Evolutionary conservation across 139 green algal genomes (phyloP), one percentile per base, ranked within the genome.

Genomic region (Raphidocelis subcapitata): DNA sequence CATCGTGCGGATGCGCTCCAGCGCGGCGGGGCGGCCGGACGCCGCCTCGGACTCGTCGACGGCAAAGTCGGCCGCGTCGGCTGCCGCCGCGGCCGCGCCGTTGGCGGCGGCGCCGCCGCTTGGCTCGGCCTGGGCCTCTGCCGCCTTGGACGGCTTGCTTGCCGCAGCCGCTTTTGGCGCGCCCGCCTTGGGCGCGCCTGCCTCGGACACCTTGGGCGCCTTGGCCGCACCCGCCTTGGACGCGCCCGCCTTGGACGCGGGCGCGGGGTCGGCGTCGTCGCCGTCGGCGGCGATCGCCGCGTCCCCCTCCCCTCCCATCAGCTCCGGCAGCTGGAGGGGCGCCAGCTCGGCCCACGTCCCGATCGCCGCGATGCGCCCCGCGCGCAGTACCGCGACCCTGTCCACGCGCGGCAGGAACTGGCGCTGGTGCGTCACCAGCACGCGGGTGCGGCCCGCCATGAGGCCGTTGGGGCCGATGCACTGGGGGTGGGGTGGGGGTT

Each of bases 381-480:
- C 68, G 0, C 85, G 72, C 62, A 97, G 75, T 56, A 97, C 88
- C 41, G 94, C 28, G 31, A 97, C 81, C 1, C 77, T 69, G 80
- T 96, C 92, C 62, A 86, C 92, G 21, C 62, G n/a, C 28, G 90
- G 86, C 72, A 97, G 86, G 82, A 87, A 96, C 75, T 98, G 93
- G 23, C 83, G 72, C 82, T 97, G 92, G 71, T 98, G 93, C 2
- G 92, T 97, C 1, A 96, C 93, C 56, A 97, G 82, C 46, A 97
- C 68, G 33, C 91, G 85, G 0, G 92, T 97, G 57, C 59, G 65
- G 51, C 75, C 64, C 73, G 32, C 64, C 81, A 96, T 79, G 24
- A 94, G 26, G 15, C 90, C 87, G 0, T n/a, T 44, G 8, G 81
- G 80, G 0, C 87, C 87, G 28, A 97, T 90, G 82, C 87, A 94